phyloP scores from a whole-genome alignment of 257 asterid genomes.

The Solanum paucissectum region DNA sequence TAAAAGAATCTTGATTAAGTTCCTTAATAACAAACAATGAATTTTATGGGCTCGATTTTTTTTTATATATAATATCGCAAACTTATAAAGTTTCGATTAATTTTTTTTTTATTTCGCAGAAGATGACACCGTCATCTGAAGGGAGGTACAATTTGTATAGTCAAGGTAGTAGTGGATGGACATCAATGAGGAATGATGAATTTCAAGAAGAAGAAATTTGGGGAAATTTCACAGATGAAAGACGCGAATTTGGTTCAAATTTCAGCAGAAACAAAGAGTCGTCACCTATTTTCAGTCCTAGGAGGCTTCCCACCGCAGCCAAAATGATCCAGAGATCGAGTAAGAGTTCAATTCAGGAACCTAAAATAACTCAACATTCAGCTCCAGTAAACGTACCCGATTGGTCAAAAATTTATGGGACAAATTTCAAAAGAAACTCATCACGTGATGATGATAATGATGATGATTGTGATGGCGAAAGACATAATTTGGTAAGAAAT shows the following conservation, averaged over 20 bases:
- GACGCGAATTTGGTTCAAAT: conserved; percentile 4
- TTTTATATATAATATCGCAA: neutral
- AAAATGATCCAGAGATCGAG: conserved; percentile 23
- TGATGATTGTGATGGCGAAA: neutral
- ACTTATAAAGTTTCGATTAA: neutral
- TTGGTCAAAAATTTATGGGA: conserved; percentile 51
- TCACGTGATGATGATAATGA: neutral
- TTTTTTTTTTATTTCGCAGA: neutral
- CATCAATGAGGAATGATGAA: conserved; percentile 42
- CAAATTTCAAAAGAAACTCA: neutral
- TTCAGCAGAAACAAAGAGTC: neutral
- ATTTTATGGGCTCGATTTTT: neutral
- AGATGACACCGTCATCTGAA: conserved; percentile 20
- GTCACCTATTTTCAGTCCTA: neutral
- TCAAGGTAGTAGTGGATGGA: conserved; percentile 43
- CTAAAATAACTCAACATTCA: conserved; percentile 7
- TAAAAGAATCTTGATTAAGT: neutral
- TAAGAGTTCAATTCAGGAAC: conserved; percentile 12
- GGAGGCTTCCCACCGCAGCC: conserved; percentile 15
- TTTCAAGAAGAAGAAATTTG: conserved; percentile 52
- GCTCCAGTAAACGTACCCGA: conserved; percentile 27
- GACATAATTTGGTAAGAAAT: neutral
- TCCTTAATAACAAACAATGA: neutral
- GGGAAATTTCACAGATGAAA: conserved; percentile 8
- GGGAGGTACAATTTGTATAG: conserved; percentile 20